phyloP scores from a whole-genome alignment of 2,329 filamentous ascomycete genomes.

The Fusarium sp. region DNA sequence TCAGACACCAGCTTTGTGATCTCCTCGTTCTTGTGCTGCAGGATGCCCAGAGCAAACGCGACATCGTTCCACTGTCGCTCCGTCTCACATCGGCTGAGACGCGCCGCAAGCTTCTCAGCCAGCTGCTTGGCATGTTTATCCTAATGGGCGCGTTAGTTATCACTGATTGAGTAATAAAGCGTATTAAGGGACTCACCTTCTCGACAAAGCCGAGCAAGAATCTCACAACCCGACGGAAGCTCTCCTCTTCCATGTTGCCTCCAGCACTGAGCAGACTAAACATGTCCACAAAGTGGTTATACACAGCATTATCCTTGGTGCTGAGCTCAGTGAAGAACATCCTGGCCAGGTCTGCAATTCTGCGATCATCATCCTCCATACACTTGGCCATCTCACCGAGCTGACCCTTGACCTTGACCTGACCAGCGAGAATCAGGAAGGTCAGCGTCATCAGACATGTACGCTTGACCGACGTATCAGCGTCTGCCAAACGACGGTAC shows the following conservation, averaged over 20 bases:
- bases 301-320: conserved; percentile 98
- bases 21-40: conserved; percentile 94
- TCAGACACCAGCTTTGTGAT: conserved; percentile 78
- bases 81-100: conserved; percentile 83
- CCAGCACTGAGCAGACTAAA: conserved; percentile 91
- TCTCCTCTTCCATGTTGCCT: conserved; percentile 79
- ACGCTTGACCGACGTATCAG: conserved; percentile 88
- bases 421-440: conserved; percentile 93
- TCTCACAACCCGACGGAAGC: conserved; percentile 84
- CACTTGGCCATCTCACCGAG: conserved; percentile 99
- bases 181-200: conserved; percentile 70
- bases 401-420: conserved; percentile 99
- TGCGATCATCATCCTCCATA: conserved; percentile 92
- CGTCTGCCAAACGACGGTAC: conserved; percentile 89
- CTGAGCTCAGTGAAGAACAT: conserved; percentile 99
- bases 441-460: conserved; percentile 99
- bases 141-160: conserved; percentile 57
- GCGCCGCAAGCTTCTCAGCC: conserved; percentile 87
- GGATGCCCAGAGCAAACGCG: conserved; percentile 83
- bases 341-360: conserved; percentile 88
- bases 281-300: conserved; percentile 99
- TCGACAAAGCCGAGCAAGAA: conserved; percentile 97
- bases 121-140: conserved; percentile 98
- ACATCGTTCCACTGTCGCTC: conserved; percentile 99
- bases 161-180: not conserved